Base-by-base conservation (phyloP, 345 rosid genomes). In the Moricandia moricandioides region DNA sequence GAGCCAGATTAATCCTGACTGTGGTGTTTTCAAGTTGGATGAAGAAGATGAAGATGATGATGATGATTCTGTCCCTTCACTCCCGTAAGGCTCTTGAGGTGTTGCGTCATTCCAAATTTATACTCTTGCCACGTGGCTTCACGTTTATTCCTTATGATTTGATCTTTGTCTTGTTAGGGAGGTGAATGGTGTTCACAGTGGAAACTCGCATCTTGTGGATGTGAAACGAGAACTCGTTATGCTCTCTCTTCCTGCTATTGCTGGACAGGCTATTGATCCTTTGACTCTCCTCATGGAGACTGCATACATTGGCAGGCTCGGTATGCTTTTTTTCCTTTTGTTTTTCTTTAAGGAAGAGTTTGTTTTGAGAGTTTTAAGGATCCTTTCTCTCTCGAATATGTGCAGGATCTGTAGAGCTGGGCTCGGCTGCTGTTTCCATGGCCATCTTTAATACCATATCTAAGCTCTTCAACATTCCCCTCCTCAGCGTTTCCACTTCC, bases 401-500 rank as follows among this genome's bases (percentile, higher is more conserved):
- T 65, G 55, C 82, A 95, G 97, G 97, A 77, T 81, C 96, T 18
- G 84, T 92, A 74, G 90, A 92, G 85, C 81, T 95, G 84, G 97
- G 92, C 74, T 88, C 97, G 0, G 96, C 97, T 31, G 99, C 91
- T 58, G 88, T 90, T 72, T 87, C 97, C 61, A 80, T 89, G 67
- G 79, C 93, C 5, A 82, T 95, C 43, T 95, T 95, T 74, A 95
- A 95, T 79, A 86, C 86, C 62, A 77, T 95, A 79, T 95, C 97
- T 34, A 95, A 92, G 88, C 86, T 95, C 61, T 89, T 95, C 78
- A 95, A 95, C 74, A 82, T 92, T 79, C 97, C 99, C 13, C 97
- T 95, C 61, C 97, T 92, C 43, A 95, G 97, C 73, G 92, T 95
- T 62, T 86, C 96, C 10, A 95, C 99, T 64, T 95, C 97, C n/a